phyloP scores from a whole-genome alignment of 441 rosid species.

The Euphorbia schlechtendalii region DNA sequence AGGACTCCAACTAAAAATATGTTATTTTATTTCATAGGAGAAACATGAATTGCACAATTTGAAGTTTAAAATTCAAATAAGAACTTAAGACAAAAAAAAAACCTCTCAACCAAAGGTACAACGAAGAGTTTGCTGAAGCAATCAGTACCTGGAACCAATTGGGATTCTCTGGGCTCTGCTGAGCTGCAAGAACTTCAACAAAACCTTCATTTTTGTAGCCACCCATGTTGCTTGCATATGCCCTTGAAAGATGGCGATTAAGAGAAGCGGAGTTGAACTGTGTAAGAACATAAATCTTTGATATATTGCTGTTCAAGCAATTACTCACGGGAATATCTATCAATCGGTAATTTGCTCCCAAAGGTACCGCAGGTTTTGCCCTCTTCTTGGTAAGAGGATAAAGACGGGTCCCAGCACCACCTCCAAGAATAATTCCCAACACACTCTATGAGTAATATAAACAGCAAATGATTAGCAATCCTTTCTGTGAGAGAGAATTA shows the following conservation, averaged over 20 bases:
- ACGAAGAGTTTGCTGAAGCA: no score
- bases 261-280: constrained; percentile 94
- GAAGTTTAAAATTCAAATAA: background rate
- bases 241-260: constrained; percentile 86
- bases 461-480: background rate
- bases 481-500: no score
- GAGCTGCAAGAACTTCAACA: constrained; percentile 96
- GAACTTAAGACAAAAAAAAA: background rate
- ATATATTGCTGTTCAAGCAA: constrained; percentile 83
- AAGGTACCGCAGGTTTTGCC: constrained; percentile 91
- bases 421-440: constrained; percentile 86
- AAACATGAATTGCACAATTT: background rate
- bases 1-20: background rate
- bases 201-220: constrained; percentile 96
- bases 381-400: constrained; percentile 92
- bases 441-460: constrained; percentile 60
- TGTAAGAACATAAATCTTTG: constrained; percentile 88
- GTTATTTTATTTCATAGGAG: background rate
- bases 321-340: constrained; percentile 96
- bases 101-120: background rate
- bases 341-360: constrained; percentile 88
- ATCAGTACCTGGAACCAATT: constrained; percentile 86
- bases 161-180: constrained; percentile 95
- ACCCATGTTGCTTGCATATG: constrained; percentile 91
- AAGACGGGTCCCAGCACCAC: constrained; percentile 94